Base-by-base conservation (phyloP, 305 asterid genomes). In the Fraxinus paxiana region DNA sequence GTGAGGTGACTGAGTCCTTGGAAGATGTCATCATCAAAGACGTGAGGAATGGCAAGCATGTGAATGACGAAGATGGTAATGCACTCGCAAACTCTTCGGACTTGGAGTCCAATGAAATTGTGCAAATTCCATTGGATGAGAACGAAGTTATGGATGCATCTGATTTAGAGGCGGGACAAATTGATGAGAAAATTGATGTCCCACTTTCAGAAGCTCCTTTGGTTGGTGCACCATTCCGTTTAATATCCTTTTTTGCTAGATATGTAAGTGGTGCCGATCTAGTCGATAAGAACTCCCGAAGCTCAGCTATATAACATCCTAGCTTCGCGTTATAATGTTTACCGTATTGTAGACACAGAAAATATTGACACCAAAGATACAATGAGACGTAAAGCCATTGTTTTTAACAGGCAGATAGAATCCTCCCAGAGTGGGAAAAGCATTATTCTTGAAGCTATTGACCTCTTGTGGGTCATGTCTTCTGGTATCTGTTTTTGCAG, bases 251-350 rank as follows among this genome's bases (percentile, higher is more conserved):
- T 84, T 80, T 94, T 76, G 95, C 98, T 75, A 90, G 97, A 81
- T 95, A 92, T 80, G 98, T 95, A 80, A 95, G 98, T 78, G 97
- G 98, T 83, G 98, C 98, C 70, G 98, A 95, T 87, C 89, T 95
- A 87, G 97, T 93, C 26, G 84, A 86, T 80, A 88, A 87, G 82
- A 86, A 73, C 9, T 51, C 63, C 18, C 1, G 3, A 51, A 51
- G 22, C 63, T 51, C 24, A 1, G 63, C 63, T 6, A n/a, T 51
- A 51, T 51, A n/a, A 51, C 63, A 51, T 15, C 22, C 61, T 51
- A 51, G 63, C 63, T 51, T n/a, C 24, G 22, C 22, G 3, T 51
- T 51, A 51, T 51, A n/a, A 48, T 5, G 22, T 51, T 51, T 51
- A 5, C 63, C 24, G 1, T 4, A 4, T 4, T 48, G 2, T 54